phyloP scores from a whole-genome alignment of 371 early-diverging fungal genomes.

The Homolaphlyctis polyrhiza region DNA sequence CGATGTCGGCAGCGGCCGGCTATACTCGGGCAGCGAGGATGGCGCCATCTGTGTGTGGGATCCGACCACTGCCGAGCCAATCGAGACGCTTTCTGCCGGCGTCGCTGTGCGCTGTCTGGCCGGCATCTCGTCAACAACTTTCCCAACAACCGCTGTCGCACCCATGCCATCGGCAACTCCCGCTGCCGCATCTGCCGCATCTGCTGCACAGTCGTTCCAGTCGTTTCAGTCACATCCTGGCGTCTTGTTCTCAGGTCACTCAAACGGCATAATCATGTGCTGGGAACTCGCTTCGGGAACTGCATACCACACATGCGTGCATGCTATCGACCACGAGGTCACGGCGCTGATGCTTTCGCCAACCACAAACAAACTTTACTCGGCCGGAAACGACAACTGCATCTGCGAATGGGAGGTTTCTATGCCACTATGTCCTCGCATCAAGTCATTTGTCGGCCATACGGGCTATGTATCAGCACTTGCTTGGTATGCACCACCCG shows the following conservation, averaged over 20 bases:
- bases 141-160: too few relatives aligned
- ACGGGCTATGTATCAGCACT: slow-evolving; percentile 18
- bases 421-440: not conserved
- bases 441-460: slow-evolving; percentile 22
- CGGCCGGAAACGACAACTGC: slow-evolving; percentile 21
- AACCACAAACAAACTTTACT: slow-evolving; percentile 12
- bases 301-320: slow-evolving; percentile 67
- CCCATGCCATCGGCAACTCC: not conserved
- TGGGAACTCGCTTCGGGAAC: slow-evolving; percentile 57
- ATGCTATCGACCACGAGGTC: slow-evolving; percentile 17
- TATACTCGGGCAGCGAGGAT: slow-evolving; percentile 26
- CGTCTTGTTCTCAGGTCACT: slow-evolving; percentile 16
- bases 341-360: slow-evolving; percentile 13
- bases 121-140: not conserved
- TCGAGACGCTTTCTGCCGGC: slow-evolving; percentile 3
- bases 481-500: not conserved
- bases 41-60: slow-evolving; percentile 24
- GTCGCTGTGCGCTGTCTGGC: slow-evolving; percentile 4
- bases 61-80: slow-evolving; percentile 7
- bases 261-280: slow-evolving; percentile 19
- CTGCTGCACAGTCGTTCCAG: too few relatives aligned
- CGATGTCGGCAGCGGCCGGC: slow-evolving; percentile 12
- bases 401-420: slow-evolving; percentile 18
- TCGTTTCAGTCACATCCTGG: too few relatives aligned
- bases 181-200: too few relatives aligned